Evolutionary conservation across 805 yeast genomes (phyloP).

Genomic region (Saturnispora sanitii): DNA sequence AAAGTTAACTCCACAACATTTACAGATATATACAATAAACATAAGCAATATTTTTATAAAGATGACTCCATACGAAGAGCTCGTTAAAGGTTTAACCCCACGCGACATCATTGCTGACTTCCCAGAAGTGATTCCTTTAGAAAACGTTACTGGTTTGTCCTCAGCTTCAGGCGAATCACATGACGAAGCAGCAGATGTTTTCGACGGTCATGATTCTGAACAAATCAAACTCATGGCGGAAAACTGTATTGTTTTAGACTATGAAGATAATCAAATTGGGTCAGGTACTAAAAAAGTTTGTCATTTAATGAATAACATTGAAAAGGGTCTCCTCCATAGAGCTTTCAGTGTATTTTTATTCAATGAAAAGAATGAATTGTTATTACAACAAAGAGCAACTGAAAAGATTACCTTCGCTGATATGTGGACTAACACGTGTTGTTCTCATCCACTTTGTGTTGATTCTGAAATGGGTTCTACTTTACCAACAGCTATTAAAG

Average conservation of each 20-base stretch:
- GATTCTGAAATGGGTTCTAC: slow-evolving; percentile 65
- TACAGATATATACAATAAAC: neutral
- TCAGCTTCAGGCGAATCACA: slow-evolving; percentile 26
- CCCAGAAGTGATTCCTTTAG: slow-evolving; percentile 59
- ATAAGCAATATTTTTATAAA: neutral
- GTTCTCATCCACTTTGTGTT: slow-evolving; percentile 92
- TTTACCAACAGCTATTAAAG: slow-evolving; percentile 54
- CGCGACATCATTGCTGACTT: slow-evolving; percentile 47
- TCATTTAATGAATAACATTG: slow-evolving; percentile 79
- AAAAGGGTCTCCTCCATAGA: slow-evolving; percentile 81
- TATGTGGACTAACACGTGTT: slow-evolving; percentile 98
- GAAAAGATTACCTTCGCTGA: slow-evolving; percentile 95
- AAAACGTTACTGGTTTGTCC: slow-evolving; percentile 49
- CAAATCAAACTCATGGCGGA: slow-evolving; percentile 95
- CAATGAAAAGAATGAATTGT: slow-evolving; percentile 61
- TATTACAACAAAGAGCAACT: slow-evolving; percentile 90
- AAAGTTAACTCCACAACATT: too few relatives aligned
- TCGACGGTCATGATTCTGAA: slow-evolving; percentile 84
- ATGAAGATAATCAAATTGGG: slow-evolving; percentile 79
- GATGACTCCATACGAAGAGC: slow-evolving; percentile 31
- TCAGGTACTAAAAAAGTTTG: slow-evolving; percentile 90
- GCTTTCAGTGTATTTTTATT: slow-evolving; percentile 95
- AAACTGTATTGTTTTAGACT: slow-evolving; percentile 86
- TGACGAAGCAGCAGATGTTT: slow-evolving; percentile 35
- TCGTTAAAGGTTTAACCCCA: slow-evolving; percentile 43